Evolutionary conservation across 2,329 filamentous ascomycete species (phyloP), one percentile per base, ranked within the genome.

Genomic region (Fusarium phyllophilum): DNA sequence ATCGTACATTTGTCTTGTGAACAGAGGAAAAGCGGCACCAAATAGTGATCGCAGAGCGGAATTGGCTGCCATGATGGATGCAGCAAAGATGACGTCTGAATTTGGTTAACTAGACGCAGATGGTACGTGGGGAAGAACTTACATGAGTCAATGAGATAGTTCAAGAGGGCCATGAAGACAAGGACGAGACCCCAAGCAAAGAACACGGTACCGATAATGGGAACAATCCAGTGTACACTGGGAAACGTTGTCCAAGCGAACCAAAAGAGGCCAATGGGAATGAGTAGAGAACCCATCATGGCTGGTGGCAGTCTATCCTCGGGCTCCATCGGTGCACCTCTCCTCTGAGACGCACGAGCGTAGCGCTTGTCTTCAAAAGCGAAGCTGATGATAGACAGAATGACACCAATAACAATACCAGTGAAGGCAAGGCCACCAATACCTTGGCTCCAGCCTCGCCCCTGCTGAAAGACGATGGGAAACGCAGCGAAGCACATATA

Each of bases 401-500:
- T 8, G 0, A 72, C 70, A 3, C 70, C 70, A 4, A 72, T 41
- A 4, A 62, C 54, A 5, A 58, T 69, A 1, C 69, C 69, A 15
- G 44, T 31, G 13, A 72, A 72, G 0, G 69, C 46, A 3, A 72
- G 24, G 0, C 70, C 70, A 8, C 70, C 70, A 2, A 72, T 20
- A 0, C 70, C 69, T 7, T 72, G 69, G 4, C 33, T 60, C 70
- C 70, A 72, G 0, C 70, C 70, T 48, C 58, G 18, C 1, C 69
- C 69, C 2, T 33, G 14, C n/a, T 72, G 70, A 11, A 72, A 73
- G 4, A 72, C 58, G 0, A 72, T 73, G 1, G 69, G 69, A n/a
- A 72, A 72, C 3, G 69, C 64, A 0, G 69, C 64, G 31, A 72
- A 72, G 6, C 69, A 72, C 69, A 73, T 73, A 1, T 72, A 72